phyloP scores from a whole-genome alignment of 1,284 basidiomycete genomes.

The Ceratorhiza oryzae-sativae region DNA sequence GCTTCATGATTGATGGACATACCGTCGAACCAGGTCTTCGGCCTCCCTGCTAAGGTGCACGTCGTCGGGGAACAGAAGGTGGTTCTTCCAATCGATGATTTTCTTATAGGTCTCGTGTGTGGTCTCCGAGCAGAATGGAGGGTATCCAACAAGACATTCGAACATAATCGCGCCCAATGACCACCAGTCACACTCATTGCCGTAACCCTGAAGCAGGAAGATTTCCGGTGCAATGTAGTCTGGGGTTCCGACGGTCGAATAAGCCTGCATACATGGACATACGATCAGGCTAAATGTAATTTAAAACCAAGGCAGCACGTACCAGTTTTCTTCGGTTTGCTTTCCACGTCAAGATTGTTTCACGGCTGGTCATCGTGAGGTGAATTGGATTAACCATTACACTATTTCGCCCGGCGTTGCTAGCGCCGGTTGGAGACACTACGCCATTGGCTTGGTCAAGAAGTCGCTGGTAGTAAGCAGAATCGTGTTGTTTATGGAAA shows the following conservation, averaged over 20 bases:
- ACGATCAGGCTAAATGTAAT: not conserved
- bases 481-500: slow-evolving; percentile 94
- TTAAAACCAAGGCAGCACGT: slow-evolving; percentile 47
- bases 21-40: slow-evolving; percentile 88
- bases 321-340: slow-evolving; percentile 96
- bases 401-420: slow-evolving; percentile 66
- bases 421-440: slow-evolving; percentile 40
- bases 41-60: slow-evolving; percentile 93
- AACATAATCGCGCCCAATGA: slow-evolving; percentile 98
- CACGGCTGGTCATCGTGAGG: slow-evolving; percentile 89
- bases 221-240: slow-evolving; percentile 99
- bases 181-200: slow-evolving; percentile 99
- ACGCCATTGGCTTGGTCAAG: slow-evolving; percentile 54
- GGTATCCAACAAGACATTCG: slow-evolving; percentile 96
- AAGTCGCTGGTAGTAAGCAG: slow-evolving; percentile 89
- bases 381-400: slow-evolving; percentile 97
- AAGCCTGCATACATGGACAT: slow-evolving; percentile 66
- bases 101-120: slow-evolving; percentile 99
- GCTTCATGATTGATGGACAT: slow-evolving; percentile 51
- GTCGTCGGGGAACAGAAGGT: slow-evolving; percentile 94
- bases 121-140: slow-evolving; percentile 97
- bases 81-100: slow-evolving; percentile 94
- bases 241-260: slow-evolving; percentile 97
- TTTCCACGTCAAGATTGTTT: slow-evolving; percentile 99
- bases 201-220: slow-evolving; percentile 96